Percentiles rank a stretch among this genome's conserved stretches.
Evolutionary conservation across 805 yeast genomes (phyloP).

Genomic region (Lipomyces chichibuensis): DNA sequence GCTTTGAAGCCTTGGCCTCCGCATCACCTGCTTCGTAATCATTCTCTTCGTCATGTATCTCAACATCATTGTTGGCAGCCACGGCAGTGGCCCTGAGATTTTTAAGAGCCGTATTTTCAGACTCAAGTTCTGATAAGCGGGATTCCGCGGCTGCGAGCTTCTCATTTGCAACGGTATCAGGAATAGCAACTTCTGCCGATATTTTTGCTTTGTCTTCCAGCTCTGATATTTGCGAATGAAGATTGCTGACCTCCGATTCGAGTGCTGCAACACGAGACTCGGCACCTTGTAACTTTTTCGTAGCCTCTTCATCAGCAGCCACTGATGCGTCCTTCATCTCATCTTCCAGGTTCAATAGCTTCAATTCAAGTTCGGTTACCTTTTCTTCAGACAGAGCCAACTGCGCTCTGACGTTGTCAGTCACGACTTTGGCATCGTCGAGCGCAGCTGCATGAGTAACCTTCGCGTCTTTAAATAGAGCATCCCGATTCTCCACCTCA

Average conservation of each 20-base stretch:
- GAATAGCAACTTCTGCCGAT: background rate
- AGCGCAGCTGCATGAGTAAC: background rate
- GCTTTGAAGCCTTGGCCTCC: constrained; percentile 10
- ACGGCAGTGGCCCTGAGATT: background rate
- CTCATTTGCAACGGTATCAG: constrained; percentile 15
- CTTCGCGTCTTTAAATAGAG: constrained; percentile 6
- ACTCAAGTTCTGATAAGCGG: constrained; percentile 34
- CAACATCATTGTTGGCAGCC: too few relatives aligned
- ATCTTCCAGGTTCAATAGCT: background rate
- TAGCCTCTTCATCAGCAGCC: background rate
- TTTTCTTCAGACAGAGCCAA: constrained; percentile 4
- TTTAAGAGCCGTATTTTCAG: constrained; percentile 23
- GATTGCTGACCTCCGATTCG: constrained; percentile 16
- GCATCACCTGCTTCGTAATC: constrained; percentile 9
- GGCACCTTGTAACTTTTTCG: constrained; percentile 13
- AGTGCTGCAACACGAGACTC: constrained; percentile 17
- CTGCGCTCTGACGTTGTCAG: constrained; percentile 7
- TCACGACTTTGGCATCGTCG: background rate
- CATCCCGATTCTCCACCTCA: constrained; percentile 23
- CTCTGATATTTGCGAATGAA: background rate
- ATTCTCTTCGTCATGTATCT: constrained; percentile 5
- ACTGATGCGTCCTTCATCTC: background rate
- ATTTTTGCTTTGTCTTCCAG: constrained; percentile 15
- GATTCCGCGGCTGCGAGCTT: constrained; percentile 21
- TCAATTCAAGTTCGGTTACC: constrained; percentile 5